Evolutionary conservation across 2,329 filamentous ascomycete genomes (phyloP), one percentile per base, ranked within the genome.

Genomic region (Phialemonium atrogriseum): DNA sequence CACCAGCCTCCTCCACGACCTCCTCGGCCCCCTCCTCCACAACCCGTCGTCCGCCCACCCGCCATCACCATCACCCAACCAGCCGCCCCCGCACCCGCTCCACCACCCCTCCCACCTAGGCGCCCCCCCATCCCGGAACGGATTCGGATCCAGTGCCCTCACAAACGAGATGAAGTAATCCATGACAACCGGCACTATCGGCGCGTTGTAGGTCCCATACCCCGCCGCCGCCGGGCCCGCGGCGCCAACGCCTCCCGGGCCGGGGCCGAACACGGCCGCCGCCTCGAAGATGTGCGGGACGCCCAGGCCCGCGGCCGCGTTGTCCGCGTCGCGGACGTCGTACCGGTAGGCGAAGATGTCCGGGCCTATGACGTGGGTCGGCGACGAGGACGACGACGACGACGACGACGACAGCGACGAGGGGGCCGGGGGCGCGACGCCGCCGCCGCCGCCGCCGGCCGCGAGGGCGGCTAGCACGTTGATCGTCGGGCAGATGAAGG

Each of bases 91-190:
- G n/a, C n/a, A n/a, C n/a, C n/a, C n/a, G n/a, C n/a, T n/a, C n/a
- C n/a, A n/a, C 59, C 64, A 70, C 1, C 40, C 28, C 26, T 46
- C 49, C 68, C 67, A 71, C 4, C 30, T 42, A 3, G 64, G 64
- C 4, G 61, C 49, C 2, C 44, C 52, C 1, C 35, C 17, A 13
- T 47, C 40, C 30, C 53, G 47, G 25, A 56, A 37, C 7, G 40
- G 24, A 33, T 68, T 69, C 1, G 68, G 68, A 36, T 70, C 53
- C 20, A 67, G 47, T 9, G 46, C 44, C 15, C 54, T 50, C 13
- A 68, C 61, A 40, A 73, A 73, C 12, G 63, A 66, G 26, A 68
- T 52, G 48, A 58, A 69, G 43, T 72, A 72, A 28, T 52, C 51
- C 62, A 68, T 68, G 12, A 68, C 52, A 10, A 69, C 37, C 5